These are phyloP conservation scores for Trichosporon sp. DNA, from an alignment of 1,284 basidiomycete genomes.

Conservation along the genomic window DNA sequence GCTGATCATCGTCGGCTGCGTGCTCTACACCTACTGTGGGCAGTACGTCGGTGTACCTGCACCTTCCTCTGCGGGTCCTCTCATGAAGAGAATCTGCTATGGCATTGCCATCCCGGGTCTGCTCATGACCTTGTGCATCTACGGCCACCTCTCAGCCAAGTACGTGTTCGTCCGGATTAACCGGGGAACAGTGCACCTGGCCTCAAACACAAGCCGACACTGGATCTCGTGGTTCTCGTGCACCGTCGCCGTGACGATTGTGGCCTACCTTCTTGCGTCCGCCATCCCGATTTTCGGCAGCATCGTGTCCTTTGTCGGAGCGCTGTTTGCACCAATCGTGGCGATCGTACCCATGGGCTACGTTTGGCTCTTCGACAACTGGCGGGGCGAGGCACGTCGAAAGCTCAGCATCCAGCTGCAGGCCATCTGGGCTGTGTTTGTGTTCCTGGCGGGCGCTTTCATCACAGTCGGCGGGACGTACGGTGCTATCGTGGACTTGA, in stretches of 20 bases:
- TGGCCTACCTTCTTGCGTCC: constrained; percentile 27
- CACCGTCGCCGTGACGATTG: constrained; percentile 13
- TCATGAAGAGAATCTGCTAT: constrained; percentile 26
- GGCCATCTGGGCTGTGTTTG: constrained; percentile 20
- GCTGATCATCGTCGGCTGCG: constrained; percentile 12
- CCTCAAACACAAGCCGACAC: constrained; percentile 28
- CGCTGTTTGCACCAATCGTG: constrained; percentile 19
- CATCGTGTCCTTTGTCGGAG: constrained; percentile 30
- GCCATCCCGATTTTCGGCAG: constrained; percentile 22
- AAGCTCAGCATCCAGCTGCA: constrained; percentile 18
- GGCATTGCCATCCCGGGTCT: background rate
- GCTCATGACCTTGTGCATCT: constrained; percentile 24
- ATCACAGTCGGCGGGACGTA: constrained; percentile 34
- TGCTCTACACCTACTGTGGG: constrained; percentile 27
- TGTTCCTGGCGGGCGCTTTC: constrained; percentile 24
- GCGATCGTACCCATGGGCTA: constrained; percentile 20
- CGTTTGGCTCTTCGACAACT: constrained; percentile 32
- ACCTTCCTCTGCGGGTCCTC: constrained; percentile 25
- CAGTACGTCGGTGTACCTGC: constrained; percentile 30
- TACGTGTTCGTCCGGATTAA: constrained; percentile 39
- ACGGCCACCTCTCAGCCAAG: constrained; percentile 18
- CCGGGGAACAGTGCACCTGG: constrained; percentile 32
- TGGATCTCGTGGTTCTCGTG: constrained; percentile 36
- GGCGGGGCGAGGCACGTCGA: constrained; percentile 8
- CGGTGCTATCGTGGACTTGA: constrained; percentile 20